Percentiles rank a stretch among this genome's conserved stretches.
Evolutionary conservation across 2,329 filamentous ascomycete species (phyloP).

Genomic region (Fusarium circinatum): DNA sequence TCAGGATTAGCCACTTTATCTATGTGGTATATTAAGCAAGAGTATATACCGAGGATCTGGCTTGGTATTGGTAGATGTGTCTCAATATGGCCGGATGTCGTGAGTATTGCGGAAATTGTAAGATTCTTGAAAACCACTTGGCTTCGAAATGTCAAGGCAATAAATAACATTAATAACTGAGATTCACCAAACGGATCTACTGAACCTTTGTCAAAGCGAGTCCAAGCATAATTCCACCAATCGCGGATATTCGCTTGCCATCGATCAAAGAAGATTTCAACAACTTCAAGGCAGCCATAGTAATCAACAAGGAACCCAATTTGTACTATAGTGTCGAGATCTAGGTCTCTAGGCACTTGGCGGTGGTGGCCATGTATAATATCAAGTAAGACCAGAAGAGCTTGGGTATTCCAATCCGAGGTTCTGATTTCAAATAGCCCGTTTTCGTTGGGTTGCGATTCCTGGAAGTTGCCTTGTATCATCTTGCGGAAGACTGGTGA

Average conservation of each 20-base stretch:
- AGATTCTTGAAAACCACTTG: neutral
- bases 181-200: neutral
- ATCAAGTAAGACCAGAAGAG: neutral
- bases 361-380: neutral
- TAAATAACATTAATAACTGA: neutral
- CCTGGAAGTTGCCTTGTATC: neutral
- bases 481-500: neutral
- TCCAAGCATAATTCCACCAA: neutral
- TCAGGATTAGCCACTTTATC: neutral
- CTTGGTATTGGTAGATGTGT: neutral
- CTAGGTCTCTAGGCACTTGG: neutral
- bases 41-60: neutral
- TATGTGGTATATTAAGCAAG: neutral
- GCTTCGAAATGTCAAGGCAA: neutral
- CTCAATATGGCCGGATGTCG: neutral
- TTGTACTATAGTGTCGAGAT: neutral
- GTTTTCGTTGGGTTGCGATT: neutral
- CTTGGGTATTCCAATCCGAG: neutral
- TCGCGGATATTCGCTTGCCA: neutral
- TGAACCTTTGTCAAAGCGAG: fast-evolving
- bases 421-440: neutral
- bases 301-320: neutral
- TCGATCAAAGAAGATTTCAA: neutral
- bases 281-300: neutral
- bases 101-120: neutral